Evolutionary conservation across 148 eudicot genomes (phyloP).

Genomic region (Spergularia marina): DNA sequence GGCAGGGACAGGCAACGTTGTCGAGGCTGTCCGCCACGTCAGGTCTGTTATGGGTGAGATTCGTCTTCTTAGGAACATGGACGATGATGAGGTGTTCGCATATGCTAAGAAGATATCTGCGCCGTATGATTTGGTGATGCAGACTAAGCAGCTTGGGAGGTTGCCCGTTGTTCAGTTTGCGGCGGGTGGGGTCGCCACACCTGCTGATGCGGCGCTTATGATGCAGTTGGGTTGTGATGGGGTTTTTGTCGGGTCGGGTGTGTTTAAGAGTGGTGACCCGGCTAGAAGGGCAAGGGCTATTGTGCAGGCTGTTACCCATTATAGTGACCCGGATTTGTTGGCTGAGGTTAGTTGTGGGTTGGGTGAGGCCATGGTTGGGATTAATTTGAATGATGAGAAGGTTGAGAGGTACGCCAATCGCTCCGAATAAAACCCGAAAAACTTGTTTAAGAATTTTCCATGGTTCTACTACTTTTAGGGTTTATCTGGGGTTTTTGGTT

Average conservation of each 20-base stretch:
- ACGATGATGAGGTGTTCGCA: constrained; percentile 80
- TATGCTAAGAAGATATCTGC: constrained; percentile 69
- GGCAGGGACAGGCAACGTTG: constrained; percentile 81
- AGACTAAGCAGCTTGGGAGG: constrained; percentile 85
- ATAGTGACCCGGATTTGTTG: constrained; percentile 71
- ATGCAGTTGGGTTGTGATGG: constrained; percentile 95
- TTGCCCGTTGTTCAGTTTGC: constrained; percentile 92
- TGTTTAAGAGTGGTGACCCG: constrained; percentile 80
- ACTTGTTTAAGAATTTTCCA: background rate
- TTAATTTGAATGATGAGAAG: constrained; percentile 64
- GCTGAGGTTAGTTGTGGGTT: constrained; percentile 81
- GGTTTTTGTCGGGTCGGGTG: constrained; percentile 78
- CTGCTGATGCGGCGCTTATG: constrained; percentile 93
- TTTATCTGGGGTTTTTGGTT: background rate
- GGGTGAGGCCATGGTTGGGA: constrained; percentile 92
- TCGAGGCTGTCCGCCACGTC: constrained; percentile 79
- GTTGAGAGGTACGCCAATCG: constrained; percentile 78
- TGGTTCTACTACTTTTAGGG: background rate
- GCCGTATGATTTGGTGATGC: constrained; percentile 78
- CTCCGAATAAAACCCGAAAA: constrained; percentile 40
- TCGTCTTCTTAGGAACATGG: constrained; percentile 68
- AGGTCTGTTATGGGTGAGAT: constrained; percentile 79
- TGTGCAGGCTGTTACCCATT: constrained; percentile 89
- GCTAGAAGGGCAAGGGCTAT: constrained; percentile 64
- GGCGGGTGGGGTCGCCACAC: constrained; percentile 90